Evolutionary conservation across 164 flowering plant genomes (phyloP).

Genomic region (Umbellularia californica): DNA sequence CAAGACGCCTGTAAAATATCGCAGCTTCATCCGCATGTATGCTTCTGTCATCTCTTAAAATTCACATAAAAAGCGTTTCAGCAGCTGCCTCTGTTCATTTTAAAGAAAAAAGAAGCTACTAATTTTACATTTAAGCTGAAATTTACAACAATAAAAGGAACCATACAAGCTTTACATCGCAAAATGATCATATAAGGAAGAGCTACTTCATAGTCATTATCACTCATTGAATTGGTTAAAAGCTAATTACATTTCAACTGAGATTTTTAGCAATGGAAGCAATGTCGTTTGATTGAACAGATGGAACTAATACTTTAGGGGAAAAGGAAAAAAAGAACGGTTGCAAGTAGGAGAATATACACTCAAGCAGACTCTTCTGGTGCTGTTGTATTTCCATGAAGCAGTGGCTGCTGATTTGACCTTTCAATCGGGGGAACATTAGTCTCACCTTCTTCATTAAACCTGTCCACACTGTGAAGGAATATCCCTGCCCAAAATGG

Average conservation of each 20-base stretch:
- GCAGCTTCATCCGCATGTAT: no score
- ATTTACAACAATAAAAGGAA: background rate
- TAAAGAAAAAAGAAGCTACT: background rate
- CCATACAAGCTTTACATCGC: background rate
- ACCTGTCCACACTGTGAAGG: conserved; percentile 56
- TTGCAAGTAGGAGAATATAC: conserved; percentile 1
- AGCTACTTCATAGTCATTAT: no score
- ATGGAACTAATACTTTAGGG: no score
- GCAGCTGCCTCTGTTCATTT: background rate
- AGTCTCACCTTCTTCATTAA: conserved; percentile 45
- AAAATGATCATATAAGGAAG: background rate
- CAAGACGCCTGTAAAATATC: no score
- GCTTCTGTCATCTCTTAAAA: background rate
- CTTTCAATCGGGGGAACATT: conserved; percentile 16
- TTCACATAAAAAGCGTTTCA: background rate
- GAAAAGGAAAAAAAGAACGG: background rate
- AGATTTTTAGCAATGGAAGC: no score
- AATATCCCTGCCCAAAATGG: conserved; percentile 50
- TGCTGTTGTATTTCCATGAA: conserved; percentile 26
- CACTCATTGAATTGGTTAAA: no score
- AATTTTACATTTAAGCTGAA: background rate
- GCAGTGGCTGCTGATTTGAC: conserved; percentile 44
- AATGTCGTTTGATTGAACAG: no score
- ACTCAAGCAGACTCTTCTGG: conserved; percentile 1
- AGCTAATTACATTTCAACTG: no score